Conservation (phyloP, 768 basidiomycete species). For the Mycena albidolilacea region DNA sequence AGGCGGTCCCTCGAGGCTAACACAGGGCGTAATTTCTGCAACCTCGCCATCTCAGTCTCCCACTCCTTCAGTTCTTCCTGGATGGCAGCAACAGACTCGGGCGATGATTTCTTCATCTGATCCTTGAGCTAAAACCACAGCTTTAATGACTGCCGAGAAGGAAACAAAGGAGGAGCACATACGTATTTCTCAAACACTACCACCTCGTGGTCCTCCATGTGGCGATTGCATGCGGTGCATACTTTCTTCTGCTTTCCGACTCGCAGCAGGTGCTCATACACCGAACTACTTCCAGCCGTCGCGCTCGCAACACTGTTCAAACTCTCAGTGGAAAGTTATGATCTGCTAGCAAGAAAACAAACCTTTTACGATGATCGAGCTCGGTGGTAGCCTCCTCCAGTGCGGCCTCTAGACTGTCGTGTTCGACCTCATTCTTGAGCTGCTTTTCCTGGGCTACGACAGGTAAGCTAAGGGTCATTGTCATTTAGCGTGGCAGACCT, state of each 20-base stretch:
- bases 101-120: constrained; percentile 69
- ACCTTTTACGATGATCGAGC: constrained; percentile 63
- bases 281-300: constrained; percentile 50
- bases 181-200: constrained; percentile 82
- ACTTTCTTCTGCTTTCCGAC: constrained; percentile 73
- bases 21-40: constrained; percentile 73
- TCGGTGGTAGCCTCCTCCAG: constrained; percentile 63
- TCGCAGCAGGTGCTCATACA: constrained; percentile 70
- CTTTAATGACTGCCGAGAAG: constrained; percentile 12
- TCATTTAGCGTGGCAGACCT: constrained; percentile 56
- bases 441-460: constrained; percentile 64
- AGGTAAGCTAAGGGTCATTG: background rate
- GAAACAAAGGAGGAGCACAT: constrained; percentile 42
- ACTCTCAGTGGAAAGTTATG: constrained; percentile 9
- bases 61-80: constrained; percentile 70
- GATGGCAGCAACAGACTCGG: constrained; percentile 60
- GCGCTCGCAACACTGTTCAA: constrained; percentile 47
- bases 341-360: constrained; percentile 33
- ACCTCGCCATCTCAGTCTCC: constrained; percentile 67
- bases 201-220: constrained; percentile 66
- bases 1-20: constrained; percentile 71
- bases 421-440: constrained; percentile 57
- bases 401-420: constrained; percentile 62
- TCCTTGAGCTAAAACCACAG: constrained; percentile 67
- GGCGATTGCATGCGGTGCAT: constrained; percentile 85